Base-by-base conservation (phyloP, 352 stramenopile genomes). In the Pythium angustatum region DNA sequence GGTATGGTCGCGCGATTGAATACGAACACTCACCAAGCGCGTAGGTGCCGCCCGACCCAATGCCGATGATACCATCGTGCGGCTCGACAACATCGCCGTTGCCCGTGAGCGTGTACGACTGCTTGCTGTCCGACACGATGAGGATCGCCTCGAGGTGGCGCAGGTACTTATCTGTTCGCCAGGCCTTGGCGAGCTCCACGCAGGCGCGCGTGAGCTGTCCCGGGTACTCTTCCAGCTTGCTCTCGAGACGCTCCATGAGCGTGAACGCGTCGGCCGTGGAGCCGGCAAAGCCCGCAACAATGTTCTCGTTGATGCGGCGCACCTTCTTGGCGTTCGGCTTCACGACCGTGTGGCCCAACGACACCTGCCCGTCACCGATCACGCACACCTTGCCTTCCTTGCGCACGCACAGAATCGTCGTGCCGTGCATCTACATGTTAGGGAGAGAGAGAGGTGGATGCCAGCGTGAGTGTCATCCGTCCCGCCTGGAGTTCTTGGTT, bases 281-380 rank as follows among this genome's bases (percentile, higher is more conserved):
- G 48, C 97, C 97, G 12, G 97, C 97, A 88, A 99, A 99, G 31
- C 97, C 97, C 14, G 97, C 96, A 58, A 99, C 81, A 38, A 98
- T 98, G 54, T 94, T 90, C 27, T 96, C 87, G 28, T 97, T 90
- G 59, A 99, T 96, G 33, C 92, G 85, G 43, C 97, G 91, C 68
- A 99, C 98, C 72, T 99, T 99, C 70, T 96, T 96, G 22, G 96
- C 97, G 71, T 99, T 99, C 12, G 93, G 91, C 85, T 99, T 99
- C 48, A 99, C 96, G 36, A 99, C 91, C 26, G 88, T 96, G 67
- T 77, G 78, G 44, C 97, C 97, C 70, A 98, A 88, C 49, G 93
- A 98, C 34, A 99, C 97, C 82, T 99, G 97, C 22, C 97, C 97
- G 72, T 99, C 97, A 48, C 96, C 97, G 71, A 99, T 99, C 77